Percentiles rank a stretch among this genome's conserved stretches.
Evolutionary conservation across 176 grass and related monocot species (phyloP).

Genomic region (Carex kokanica): DNA sequence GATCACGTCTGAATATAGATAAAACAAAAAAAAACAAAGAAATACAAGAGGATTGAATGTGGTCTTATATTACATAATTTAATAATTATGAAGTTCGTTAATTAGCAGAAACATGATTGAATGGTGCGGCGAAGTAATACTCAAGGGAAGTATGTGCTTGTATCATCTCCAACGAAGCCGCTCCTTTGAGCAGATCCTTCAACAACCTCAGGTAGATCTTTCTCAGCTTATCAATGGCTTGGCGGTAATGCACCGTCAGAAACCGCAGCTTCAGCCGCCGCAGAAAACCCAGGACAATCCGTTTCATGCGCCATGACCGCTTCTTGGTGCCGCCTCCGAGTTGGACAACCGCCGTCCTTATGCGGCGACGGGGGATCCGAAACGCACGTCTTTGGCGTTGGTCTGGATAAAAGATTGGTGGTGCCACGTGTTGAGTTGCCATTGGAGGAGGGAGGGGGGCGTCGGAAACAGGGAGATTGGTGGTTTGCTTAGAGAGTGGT

Average conservation of each 20-base stretch:
- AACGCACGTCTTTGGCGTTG: neutral
- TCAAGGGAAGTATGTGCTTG: slow-evolving; percentile 32
- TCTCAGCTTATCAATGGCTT: slow-evolving; percentile 39
- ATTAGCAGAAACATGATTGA: slow-evolving; percentile 35
- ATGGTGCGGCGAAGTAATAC: slow-evolving; percentile 37
- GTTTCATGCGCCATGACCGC: neutral
- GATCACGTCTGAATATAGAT: neutral
- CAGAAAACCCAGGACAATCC: slow-evolving; percentile 38
- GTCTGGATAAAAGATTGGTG: neutral
- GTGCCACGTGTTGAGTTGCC: slow-evolving; percentile 14
- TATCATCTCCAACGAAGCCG: slow-evolving; percentile 33
- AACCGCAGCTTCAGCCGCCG: slow-evolving; percentile 33
- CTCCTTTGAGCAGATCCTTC: slow-evolving; percentile 42
- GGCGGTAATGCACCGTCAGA: slow-evolving; percentile 37
- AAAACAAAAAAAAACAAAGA: neutral
- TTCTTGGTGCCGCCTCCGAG: slow-evolving; percentile 21
- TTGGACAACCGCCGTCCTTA: slow-evolving; percentile 40
- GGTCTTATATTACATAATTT: neutral
- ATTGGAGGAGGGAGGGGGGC: neutral
- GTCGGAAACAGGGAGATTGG: too few species aligned
- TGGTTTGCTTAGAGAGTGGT: neutral
- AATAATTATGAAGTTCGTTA: slow-evolving; percentile 11
- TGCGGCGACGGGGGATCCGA: slow-evolving; percentile 14
- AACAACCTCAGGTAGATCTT: slow-evolving; percentile 34
- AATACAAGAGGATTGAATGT: neutral